A percentile compares a stretch with the other conserved stretches of the same genome.
Evolutionary conservation across 2,329 filamentous ascomycete species (phyloP).

Genomic region (Monosporascus sp.): DNA sequence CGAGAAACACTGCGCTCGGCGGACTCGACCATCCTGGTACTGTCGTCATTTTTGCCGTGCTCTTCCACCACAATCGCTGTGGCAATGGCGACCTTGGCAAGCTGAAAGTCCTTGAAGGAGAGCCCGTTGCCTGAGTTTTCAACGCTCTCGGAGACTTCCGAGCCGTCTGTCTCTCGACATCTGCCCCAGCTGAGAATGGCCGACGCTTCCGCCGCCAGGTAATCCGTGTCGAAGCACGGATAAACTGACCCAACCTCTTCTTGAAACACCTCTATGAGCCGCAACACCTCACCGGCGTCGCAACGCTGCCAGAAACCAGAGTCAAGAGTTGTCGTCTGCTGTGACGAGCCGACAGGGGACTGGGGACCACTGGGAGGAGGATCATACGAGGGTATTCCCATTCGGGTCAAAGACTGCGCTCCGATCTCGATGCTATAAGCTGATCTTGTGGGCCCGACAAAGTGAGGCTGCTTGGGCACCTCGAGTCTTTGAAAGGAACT

Average conservation of each 20-base stretch:
- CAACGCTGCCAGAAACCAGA: no score
- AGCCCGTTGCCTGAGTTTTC: slow-evolving; percentile 15
- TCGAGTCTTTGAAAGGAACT: slow-evolving; percentile 27
- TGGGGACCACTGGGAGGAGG: slow-evolving; percentile 7
- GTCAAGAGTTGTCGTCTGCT: no score
- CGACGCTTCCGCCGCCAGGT: no score
- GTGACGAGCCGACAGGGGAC: no score
- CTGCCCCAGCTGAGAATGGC: no score
- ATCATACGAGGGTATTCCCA: slow-evolving; percentile 27
- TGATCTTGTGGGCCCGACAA: slow-evolving; percentile 31
- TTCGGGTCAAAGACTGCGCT: slow-evolving; percentile 28
- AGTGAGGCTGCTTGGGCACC: slow-evolving; percentile 38
- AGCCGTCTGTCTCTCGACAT: no score
- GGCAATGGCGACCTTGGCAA: slow-evolving; percentile 29
- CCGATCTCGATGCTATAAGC: slow-evolving; percentile 30
- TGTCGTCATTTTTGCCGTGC: slow-evolving; percentile 24
- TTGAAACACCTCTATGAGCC: no score
- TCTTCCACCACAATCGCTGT: slow-evolving; percentile 27
- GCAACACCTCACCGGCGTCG: no score
- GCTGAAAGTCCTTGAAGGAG: slow-evolving; percentile 23
- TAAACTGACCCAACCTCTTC: no score
- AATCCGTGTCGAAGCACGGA: no score
- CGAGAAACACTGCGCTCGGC: slow-evolving; percentile 24
- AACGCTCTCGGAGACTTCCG: no score
- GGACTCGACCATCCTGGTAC: slow-evolving; percentile 21